Evolutionary conservation across 805 yeast species (phyloP), one percentile per base, ranked within the genome.

Genomic region (Starmerella khaoyaiensis): DNA sequence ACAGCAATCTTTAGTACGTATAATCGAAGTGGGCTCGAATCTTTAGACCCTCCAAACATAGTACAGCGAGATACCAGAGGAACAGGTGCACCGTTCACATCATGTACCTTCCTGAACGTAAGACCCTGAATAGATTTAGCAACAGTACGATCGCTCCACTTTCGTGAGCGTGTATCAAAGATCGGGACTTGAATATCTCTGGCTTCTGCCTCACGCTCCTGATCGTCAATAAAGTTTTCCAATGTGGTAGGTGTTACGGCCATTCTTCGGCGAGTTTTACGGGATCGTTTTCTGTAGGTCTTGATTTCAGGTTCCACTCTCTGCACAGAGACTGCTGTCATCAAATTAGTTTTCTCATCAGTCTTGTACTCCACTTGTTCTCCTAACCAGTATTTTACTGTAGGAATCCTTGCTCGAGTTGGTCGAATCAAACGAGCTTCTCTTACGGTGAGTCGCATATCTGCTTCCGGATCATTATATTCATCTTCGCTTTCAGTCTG

Each of bases 241-340:
- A 34, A 31, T 5, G n/a, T n/a, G n/a, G n/a, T n/a, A n/a, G n/a
- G n/a, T n/a, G n/a, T n/a, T n/a, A 36, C 33, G 15, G 29, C 21
- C 6, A 37, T 35, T 5, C 45, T 36, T n/a, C 40, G 38, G 3
- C 37, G 36, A 14, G 31, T 22, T n/a, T 27, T 29, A 12, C 42
- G 37, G n/a, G n/a, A n/a, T 9, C 42, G 31, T 6, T 20, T 24
- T 12, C 41, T 35, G 31, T 36, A 35, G 9, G 26, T n/a, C 27
- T 35, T 35, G 22, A 19, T 31, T 11, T 40, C 43, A 18, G 40
- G 40, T 14, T 43, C 46, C 12, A 48, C 50, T n/a, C 34, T 35
- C 28, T 41, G 42, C 18, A 43, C 50, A 19, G 32, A 43, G 8
- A 41, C 39, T 17, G 50, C 52, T 4, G 50, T 48, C 16, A 37